Evolutionary conservation across 192 early-diverging fungal species (phyloP).

Genomic region (Coemansia sp.): DNA sequence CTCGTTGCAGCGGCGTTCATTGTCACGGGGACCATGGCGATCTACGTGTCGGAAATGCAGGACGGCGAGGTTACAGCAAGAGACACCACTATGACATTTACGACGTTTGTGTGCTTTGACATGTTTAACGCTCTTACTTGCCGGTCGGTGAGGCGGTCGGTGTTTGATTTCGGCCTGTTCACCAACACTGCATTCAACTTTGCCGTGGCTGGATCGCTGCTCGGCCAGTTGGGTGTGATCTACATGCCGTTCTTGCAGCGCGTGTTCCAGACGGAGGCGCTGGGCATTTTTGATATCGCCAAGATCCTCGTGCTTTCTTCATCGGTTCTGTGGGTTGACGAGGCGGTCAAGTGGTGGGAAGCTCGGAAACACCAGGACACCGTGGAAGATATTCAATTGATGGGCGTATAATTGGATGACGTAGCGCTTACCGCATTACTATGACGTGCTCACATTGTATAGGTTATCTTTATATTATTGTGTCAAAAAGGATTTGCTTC

Average conservation of each 20-base stretch:
- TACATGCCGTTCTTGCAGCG: constrained; percentile 87
- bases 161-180: constrained; percentile 78
- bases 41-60: constrained; percentile 77
- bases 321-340: constrained; percentile 84
- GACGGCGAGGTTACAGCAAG: constrained; percentile 70
- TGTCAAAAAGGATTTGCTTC: background rate
- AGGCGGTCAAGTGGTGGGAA: constrained; percentile 73
- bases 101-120: constrained; percentile 94
- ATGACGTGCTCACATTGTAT: background rate
- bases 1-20: constrained; percentile 79
- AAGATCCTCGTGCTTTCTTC: constrained; percentile 71
- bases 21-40: constrained; percentile 81
- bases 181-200: constrained; percentile 90
- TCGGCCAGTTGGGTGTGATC: constrained; percentile 87
- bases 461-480: background rate
- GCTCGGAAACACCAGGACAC: constrained; percentile 28
- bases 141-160: constrained; percentile 80
- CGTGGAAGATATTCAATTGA: constrained; percentile 48
- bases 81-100: constrained; percentile 96
- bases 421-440: background rate
- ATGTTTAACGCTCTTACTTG: constrained; percentile 95
- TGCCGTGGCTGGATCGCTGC: constrained; percentile 74
- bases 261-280: constrained; percentile 91
- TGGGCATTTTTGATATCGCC: constrained; percentile 72
- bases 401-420: constrained; percentile 32